Evolutionary conservation across 805 yeast species (phyloP), one percentile per base, ranked within the genome.

Genomic region (Tetrapisispora arboricola): DNA sequence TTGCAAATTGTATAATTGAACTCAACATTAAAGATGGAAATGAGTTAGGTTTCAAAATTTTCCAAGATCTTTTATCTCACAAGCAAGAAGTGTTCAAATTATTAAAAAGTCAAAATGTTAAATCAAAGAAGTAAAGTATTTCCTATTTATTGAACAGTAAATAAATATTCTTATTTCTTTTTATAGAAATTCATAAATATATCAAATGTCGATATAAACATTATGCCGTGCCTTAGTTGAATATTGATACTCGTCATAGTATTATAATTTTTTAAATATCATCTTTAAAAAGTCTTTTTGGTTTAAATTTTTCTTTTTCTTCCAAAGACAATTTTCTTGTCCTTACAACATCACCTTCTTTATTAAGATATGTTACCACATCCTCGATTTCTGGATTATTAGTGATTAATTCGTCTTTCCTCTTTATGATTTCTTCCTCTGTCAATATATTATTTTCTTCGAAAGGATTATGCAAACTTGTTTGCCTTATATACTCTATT

Each of bases 61-160:
- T 83, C 34, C 63, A 64, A 33, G 95, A 85, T 53, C 61, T 85
- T 33, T 65, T 84, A 50, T 62, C 63, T 12, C 61, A 78, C 48
- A 78, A 78, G 47, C 78, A 75, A 21, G 63, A 66, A 17, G 73
- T 84, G n/a, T 84, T 84, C 53, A 70, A 72, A 26, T 84, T 77
- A 47, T 70, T 84, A 48, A 76, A 73, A 41, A 49, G 56, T 37
- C 55, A 51, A 30, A 36, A 30, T 28, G 36, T 45, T n/a, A 39
- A 31, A 16, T 8, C 17, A 17, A 18, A 39, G 18, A 31, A 21
- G n/a, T 24, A 6, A 25, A 25, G n/a, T 21, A 21, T 37, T 6
- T 20, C 12, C 2, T 16, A 3, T 9, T 22, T 20, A 27, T 27
- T 19, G 19, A 6, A 26, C 13, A 25, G 19, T 13, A 8, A 18